A percentile compares a stretch with the other conserved stretches of the same genome.
Conservation (phyloP, 805 yeast species). For the Candida sonorensis region DNA sequence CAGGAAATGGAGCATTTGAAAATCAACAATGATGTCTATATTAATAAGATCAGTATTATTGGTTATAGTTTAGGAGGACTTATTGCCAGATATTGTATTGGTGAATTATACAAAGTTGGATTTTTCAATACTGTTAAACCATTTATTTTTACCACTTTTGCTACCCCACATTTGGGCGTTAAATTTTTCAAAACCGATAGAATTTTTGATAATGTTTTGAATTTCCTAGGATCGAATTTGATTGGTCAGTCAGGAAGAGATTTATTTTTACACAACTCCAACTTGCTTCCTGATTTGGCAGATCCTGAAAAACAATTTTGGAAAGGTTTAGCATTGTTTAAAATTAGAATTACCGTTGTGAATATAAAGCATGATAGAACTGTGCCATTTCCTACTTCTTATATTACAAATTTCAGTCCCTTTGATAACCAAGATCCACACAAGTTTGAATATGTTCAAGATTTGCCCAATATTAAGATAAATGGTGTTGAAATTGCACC, state of each 20-base stretch:
- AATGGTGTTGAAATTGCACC: constrained; percentile 35
- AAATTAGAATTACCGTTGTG: constrained; percentile 55
- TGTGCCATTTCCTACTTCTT: constrained; percentile 82
- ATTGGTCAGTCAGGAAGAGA: constrained; percentile 71
- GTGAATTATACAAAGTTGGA: constrained; percentile 40
- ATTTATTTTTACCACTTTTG: constrained; percentile 56
- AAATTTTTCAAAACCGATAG: constrained; percentile 36
- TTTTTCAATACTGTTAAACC: constrained; percentile 59
- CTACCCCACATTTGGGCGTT: constrained; percentile 71
- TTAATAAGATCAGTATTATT: constrained; percentile 58
- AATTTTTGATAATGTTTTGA: constrained; percentile 30
- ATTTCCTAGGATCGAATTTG: constrained; percentile 46
- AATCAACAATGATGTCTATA: constrained; percentile 25
- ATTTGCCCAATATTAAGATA: constrained; percentile 33
- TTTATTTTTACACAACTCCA: constrained; percentile 48
- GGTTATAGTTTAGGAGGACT: constrained; percentile 93
- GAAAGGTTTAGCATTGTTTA: constrained; percentile 51
- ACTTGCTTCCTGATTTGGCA: constrained; percentile 46
- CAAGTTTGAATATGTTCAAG: constrained; percentile 41
- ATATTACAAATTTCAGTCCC: constrained; percentile 66
- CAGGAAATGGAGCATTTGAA: constrained; percentile 32
- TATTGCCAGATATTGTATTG: constrained; percentile 67
- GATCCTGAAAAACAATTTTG: constrained; percentile 43
- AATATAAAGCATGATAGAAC: constrained; percentile 79
- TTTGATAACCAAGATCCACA: constrained; percentile 48